Percentiles rank a stretch among this genome's conserved stretches.
phyloP scores from a whole-genome alignment of 1,284 basidiomycete genomes.

The Fomitopsis betulina region DNA sequence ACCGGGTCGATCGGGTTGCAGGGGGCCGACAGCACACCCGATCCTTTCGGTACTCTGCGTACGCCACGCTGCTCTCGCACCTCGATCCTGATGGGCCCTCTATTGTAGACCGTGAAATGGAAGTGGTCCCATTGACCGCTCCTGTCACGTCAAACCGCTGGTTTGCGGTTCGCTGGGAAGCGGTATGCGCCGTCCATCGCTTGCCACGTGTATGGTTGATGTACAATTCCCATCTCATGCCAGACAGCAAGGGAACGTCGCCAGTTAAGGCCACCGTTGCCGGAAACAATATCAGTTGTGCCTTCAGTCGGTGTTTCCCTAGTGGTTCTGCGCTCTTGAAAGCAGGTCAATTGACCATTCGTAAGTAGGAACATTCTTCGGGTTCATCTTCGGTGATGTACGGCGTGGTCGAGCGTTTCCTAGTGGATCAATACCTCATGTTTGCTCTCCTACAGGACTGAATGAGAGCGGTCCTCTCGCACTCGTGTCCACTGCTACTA shows the following conservation, averaged over 20 bases:
- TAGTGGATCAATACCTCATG: not conserved
- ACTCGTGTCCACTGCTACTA: not conserved
- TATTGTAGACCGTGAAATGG: not conserved
- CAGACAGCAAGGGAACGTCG: not conserved
- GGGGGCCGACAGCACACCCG: not conserved
- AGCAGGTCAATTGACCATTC: not conserved
- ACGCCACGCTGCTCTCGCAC: not conserved
- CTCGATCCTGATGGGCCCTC: not conserved
- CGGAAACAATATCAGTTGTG: not conserved
- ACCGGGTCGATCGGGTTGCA: not conserved
- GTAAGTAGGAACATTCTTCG: not conserved
- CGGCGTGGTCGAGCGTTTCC: not conserved
- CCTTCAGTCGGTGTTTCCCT: too few species aligned
- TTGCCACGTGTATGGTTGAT: not conserved
- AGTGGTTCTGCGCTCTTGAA: not conserved
- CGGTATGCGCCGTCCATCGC: not conserved
- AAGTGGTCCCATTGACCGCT: not conserved
- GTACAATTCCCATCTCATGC: too few species aligned
- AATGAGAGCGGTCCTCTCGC: not conserved
- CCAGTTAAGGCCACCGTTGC: not conserved
- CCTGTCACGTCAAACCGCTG: not conserved
- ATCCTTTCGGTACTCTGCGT: not conserved
- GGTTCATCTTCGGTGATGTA: not conserved
- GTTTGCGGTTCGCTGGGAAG: not conserved
- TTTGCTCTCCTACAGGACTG: not conserved